Conservation (phyloP, 169 alveolate genomes). For the Cystoisospora suis region DNA sequence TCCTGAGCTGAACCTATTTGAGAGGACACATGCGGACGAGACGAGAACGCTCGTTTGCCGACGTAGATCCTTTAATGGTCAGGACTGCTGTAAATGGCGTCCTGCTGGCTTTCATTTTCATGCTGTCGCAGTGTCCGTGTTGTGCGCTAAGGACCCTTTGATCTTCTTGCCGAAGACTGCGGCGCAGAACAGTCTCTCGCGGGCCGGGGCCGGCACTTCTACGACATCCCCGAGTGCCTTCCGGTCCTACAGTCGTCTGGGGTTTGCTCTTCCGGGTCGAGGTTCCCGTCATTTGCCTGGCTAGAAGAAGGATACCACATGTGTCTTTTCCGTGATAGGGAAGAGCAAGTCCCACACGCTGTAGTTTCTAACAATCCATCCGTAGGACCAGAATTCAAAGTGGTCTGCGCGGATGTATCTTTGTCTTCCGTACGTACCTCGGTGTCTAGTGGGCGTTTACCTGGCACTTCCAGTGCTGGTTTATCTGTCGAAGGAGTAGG, state of each 20-base stretch:
- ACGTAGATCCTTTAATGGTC: too few species aligned
- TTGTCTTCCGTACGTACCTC: too few species aligned
- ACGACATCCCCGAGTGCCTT: conserved; percentile 11
- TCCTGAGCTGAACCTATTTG: too few species aligned
- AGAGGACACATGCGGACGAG: too few species aligned
- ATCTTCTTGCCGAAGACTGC: conserved; percentile 11
- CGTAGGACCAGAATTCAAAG: not conserved
- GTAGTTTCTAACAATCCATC: conserved; percentile 16
- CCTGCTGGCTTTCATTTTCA: too few species aligned
- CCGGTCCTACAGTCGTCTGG: not conserved
- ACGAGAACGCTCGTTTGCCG: too few species aligned
- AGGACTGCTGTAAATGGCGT: too few species aligned
- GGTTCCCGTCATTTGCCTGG: too few species aligned
- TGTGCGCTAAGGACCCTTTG: not conserved
- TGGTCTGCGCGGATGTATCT: not conserved
- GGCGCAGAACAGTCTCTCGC: not conserved
- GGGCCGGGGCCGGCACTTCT: not conserved
- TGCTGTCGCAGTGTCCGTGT: too few species aligned
- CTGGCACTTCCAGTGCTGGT: too few species aligned
- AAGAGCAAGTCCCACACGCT: conserved; percentile 26
- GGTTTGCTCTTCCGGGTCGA: not conserved
- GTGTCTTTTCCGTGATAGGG: conserved; percentile 14
- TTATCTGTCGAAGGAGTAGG: not conserved
- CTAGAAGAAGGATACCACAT: not conserved
- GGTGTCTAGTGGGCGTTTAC: too few species aligned